Evolutionary conservation across 768 basidiomycete species (phyloP).

Genomic region (Mycena olivaceomarginata): DNA sequence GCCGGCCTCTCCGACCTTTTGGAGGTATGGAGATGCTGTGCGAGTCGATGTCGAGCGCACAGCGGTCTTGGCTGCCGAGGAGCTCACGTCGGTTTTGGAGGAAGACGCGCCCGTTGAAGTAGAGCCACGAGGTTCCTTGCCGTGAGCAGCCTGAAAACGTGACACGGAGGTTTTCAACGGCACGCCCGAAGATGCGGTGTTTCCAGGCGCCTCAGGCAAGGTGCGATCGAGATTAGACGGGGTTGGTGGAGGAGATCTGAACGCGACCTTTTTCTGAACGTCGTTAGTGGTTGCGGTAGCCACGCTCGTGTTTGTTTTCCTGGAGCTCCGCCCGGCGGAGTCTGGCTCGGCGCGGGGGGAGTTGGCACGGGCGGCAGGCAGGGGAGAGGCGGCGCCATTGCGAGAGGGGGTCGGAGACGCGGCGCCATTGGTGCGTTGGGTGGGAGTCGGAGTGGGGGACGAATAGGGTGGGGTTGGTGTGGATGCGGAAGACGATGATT

Average conservation of each 20-base stretch:
- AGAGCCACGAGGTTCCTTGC: conserved; percentile 82
- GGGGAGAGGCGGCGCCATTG: conserved; percentile 40
- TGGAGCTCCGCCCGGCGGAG: conserved; percentile 55
- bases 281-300: conserved; percentile 61
- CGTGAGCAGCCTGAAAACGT: conserved; percentile 85
- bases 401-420: conserved; percentile 42
- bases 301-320: conserved; percentile 58
- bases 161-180: conserved; percentile 81
- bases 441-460: conserved; percentile 57
- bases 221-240: conserved; percentile 74
- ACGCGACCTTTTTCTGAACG: conserved; percentile 90
- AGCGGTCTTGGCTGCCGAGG: conserved; percentile 55
- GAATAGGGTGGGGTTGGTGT: conserved; percentile 54
- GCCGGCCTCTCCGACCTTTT: conserved; percentile 67
- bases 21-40: conserved; percentile 76
- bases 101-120: conserved; percentile 77
- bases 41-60: conserved; percentile 77
- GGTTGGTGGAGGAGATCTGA: conserved; percentile 88
- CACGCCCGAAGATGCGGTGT: conserved; percentile 52
- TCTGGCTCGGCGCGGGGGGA: conserved; percentile 52
- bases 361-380: conserved; percentile 39
- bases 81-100: conserved; percentile 78
- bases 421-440: conserved; percentile 47
- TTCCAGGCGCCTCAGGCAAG: conserved; percentile 67
- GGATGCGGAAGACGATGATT: conserved; percentile 51